Base-by-base conservation (phyloP, 2,329 filamentous ascomycete species). In the Zelopaecilomyces penicillatus region DNA sequence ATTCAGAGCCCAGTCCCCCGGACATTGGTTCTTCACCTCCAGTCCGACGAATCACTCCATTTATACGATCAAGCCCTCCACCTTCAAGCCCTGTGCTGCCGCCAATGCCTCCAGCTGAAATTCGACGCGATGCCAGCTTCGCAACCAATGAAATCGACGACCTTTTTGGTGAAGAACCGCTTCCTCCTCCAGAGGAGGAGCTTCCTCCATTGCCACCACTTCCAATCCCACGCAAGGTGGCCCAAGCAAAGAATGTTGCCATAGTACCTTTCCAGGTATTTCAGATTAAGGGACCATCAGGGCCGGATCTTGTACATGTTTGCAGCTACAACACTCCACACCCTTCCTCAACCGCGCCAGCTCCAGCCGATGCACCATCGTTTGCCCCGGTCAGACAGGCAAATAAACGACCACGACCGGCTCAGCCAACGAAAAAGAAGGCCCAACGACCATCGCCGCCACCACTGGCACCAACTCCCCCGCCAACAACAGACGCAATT, bases 1-100 rank as follows among this genome's bases (percentile, higher is more conserved):
- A 68, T 34, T 75, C 78, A 43, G 76, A 73, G 42, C 73, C 84
- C 45, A 94, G 88, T 42, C 85, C 88, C 4, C 81, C 80, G 40
- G 86, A 87, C 43, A 87, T 97, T 54, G 85, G 85, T 2, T 97
- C 93, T 0, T 97, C 91, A 4, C 91, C 91, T 10, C 93, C 93
- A 1, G 74, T 94, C 1, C 80, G 89, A 50, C 76, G 79, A 51
- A 75, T 75, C 33, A 70, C 73, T 30, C 65, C 71, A 37, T 80
- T 71, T 52, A 67, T 74, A 30, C 70, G 61, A 41, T 78, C 76
- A 2, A 81, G 78, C 47, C 82, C 84, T 4, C 78, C 80, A 29
- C 79, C 83, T 28, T 95, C 90, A 2, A 97, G 91, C 59, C 93
- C 91, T 2, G 75, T 80, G 37, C 72, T 89, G 41, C 80, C 80